Base-by-base conservation (phyloP, 2,329 filamentous ascomycete genomes). In the Neofusicoccum laricinum region DNA sequence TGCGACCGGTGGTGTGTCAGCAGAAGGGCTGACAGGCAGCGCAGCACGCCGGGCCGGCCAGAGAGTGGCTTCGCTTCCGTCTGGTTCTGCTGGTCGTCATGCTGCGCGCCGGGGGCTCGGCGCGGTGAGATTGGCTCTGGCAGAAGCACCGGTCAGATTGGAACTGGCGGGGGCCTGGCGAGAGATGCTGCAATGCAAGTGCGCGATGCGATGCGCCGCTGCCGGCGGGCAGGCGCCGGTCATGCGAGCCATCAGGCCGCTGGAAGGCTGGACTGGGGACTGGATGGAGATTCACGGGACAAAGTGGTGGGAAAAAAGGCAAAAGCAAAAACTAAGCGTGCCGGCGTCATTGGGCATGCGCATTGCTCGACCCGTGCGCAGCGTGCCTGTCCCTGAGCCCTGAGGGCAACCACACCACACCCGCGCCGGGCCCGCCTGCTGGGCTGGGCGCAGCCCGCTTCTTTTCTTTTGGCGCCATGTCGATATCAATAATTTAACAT, bases 401-500 rank as follows among this genome's bases (percentile, higher is more conserved):
- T n/a, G 38, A 34, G 55, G 41, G 40, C 40, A 59, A 58, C 40
- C 55, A 59, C 38, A 58, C 55, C 55, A 46, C 55, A 19, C 19
- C 41, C 12, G 55, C 55, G 55, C 55, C 55, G 41, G 55, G 55
- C 41, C 25, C 55, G 41, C 55, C 25, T 36, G n/a, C 10, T 38
- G 55, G 40, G 41, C 21, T 36, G 41, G 36, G 53, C 53, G 15
- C 53, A 30, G 53, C 53, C 53, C 55, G 55, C 55, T 46, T 58
- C 55, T 59, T 59, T 46, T 59, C 53, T 58, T 43, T 58, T 45
- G 53, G 53, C 53, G 53, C 38, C 41, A 59, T 46, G 55, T 36
- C 58, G 58, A 50, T 61, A 61, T 61, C 58, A 61, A 50, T 50
- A 61, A 61, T 61, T 61, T 61, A 50, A 61, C 30, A 50, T 49